Evolutionary conservation across 257 asterid genomes (phyloP).

Genomic region (Oldenlandia corymbosa): DNA sequence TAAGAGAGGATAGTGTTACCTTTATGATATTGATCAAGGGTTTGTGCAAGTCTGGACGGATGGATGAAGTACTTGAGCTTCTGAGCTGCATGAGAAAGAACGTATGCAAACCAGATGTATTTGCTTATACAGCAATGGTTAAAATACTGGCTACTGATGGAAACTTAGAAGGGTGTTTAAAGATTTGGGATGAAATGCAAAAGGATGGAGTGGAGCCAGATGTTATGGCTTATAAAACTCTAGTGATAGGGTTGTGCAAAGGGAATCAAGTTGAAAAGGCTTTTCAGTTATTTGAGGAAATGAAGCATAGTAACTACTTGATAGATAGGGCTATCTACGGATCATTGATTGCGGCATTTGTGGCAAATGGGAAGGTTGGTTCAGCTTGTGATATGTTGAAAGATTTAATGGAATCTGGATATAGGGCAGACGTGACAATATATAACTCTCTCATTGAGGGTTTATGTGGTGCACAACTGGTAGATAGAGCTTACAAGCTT

Average conservation of each 20-base stretch:
- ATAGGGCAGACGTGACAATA: conserved; percentile 79
- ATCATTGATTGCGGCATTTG: conserved; percentile 76
- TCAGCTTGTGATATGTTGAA: conserved; percentile 76
- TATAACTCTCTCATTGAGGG: conserved; percentile 78
- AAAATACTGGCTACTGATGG: conserved; percentile 63
- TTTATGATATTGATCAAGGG: conserved; percentile 88
- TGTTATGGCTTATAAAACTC: conserved; percentile 82
- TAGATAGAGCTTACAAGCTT: conserved; percentile 77
- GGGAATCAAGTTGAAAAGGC: conserved; percentile 47
- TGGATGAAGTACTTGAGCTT: conserved; percentile 59
- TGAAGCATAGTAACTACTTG: conserved; percentile 63
- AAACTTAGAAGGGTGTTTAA: conserved; percentile 71
- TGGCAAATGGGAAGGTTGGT: conserved; percentile 62
- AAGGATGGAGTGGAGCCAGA: conserved; percentile 76
- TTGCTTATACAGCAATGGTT: conserved; percentile 93
- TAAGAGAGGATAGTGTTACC: conserved; percentile 71
- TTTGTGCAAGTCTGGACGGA: conserved; percentile 59
- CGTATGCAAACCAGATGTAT: conserved; percentile 87
- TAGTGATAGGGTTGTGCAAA: conserved; percentile 65
- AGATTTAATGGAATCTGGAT: conserved; percentile 85
- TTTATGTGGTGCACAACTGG: conserved; percentile 51
- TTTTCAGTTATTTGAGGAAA: conserved; percentile 69
- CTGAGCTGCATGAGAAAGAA: conserved; percentile 67
- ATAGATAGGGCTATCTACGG: conserved; percentile 87
- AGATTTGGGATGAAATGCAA: conserved; percentile 79